A percentile compares a stretch with the other conserved stretches of the same genome.
These are phyloP conservation scores for Actinomortierella ambigua DNA, from an alignment of 371 early-diverging fungal genomes.

Conservation along the genomic window DNA sequence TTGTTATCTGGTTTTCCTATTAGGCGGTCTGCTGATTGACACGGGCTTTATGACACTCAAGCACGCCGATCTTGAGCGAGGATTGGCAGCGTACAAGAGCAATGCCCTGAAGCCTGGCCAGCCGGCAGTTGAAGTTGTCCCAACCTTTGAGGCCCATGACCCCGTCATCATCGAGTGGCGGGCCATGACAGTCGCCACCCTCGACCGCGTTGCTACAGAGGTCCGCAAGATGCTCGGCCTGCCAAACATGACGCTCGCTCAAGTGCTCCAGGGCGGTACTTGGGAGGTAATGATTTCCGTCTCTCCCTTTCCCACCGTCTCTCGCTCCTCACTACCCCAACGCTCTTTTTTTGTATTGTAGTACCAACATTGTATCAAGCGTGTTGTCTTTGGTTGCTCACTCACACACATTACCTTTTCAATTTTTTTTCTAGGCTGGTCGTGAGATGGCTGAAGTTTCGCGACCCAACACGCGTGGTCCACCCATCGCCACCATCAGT, in stretches of 20 bases:
- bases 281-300: slow-evolving; percentile 66
- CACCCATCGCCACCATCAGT: slow-evolving; percentile 85
- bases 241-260: slow-evolving; percentile 71
- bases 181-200: slow-evolving; percentile 82
- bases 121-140: slow-evolving; percentile 51
- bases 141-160: slow-evolving; percentile 80
- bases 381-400: neutral
- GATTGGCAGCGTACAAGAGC: slow-evolving; percentile 37
- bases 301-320: neutral
- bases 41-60: slow-evolving; percentile 64
- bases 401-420: neutral
- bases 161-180: slow-evolving; percentile 93
- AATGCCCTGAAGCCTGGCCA: slow-evolving; percentile 30
- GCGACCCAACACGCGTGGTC: slow-evolving; percentile 80
- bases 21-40: slow-evolving; percentile 75
- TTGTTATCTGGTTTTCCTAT: neutral
- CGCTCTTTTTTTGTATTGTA: neutral
- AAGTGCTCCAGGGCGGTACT: slow-evolving; percentile 92
- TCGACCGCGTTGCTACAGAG: slow-evolving; percentile 74
- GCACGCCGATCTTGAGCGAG: slow-evolving; percentile 44
- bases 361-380: neutral
- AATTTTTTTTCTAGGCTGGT: slow-evolving; percentile 66
- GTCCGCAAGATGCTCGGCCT: slow-evolving; percentile 68
- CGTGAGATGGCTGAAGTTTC: slow-evolving; percentile 83
- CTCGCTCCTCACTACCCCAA: neutral